Evolutionary conservation across 2,329 filamentous ascomycete species (phyloP), one percentile per base, ranked within the genome.

Genomic region (Hymenotorrendiella dingleyae): DNA sequence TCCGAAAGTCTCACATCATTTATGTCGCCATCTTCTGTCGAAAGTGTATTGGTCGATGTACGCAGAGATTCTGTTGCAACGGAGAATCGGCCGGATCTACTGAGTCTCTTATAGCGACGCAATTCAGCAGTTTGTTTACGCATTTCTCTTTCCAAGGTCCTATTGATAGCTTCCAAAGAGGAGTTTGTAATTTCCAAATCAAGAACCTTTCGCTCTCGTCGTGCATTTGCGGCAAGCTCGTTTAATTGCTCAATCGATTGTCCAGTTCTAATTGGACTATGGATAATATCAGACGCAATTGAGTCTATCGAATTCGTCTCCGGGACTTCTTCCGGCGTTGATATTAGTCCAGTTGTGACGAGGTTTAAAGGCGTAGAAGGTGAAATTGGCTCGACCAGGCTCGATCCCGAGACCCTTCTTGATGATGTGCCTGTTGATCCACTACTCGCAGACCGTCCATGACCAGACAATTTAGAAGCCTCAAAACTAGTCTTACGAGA

Each of bases 141-240:
- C 56, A 98, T 74, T 61, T 97, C 88, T 19, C 88, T 79, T 66
- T 98, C 93, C 0, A 98, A 69, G 0, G 89, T 93, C 40, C 90
- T 77, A 61, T 98, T 98, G 66, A 98, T 97, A 29, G 93, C 93
- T 43, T 95, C 78, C 3, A 98, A 74, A 1, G 90, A 96, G 1
- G 88, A 93, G 59, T 98, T 98, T 42, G 86, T 95, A 50, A 98
- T 98, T 62, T 98, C 88, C 5, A 98, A 71, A 62, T 98, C 93
- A 53, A 97, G 78, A 1, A 98, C 90, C 67, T 97, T 98, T 48
- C 93, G 80, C 64, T 97, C 93, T 26, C 88, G 78, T 22, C 93
- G 79, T 11, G 93, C 93, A 60, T 88, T 93, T n/a, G 84, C 78
- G 9, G 93, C 88, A 6, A 88, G 72, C 47, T 94, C 89, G 48